Evolutionary conservation across 305 asterid genomes (phyloP), one percentile per base, ranked within the genome.

Genomic region (Solanum hybrid): DNA sequence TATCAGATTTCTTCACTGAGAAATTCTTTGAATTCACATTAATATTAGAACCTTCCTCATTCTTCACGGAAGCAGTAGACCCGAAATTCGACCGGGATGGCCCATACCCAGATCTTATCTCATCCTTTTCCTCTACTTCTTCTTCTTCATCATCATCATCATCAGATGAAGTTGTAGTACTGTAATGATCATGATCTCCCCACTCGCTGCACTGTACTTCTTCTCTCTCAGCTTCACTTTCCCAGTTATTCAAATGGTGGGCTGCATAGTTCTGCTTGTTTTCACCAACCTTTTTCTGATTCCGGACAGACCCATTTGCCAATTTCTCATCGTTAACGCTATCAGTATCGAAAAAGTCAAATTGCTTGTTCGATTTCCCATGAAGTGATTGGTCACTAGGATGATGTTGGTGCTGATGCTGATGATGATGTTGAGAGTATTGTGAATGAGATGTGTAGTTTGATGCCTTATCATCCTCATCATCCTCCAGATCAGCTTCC

Each of bases 181-280:
- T 94, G 88, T 92, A 95, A 89, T 91, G 98, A 89, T 95, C 99
- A 57, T 96, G 99, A 92, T 97, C 99, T 73, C 93, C 98, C 98
- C 98, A 98, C 37, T 98, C 99, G 82, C 99, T 95, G 90, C 99
- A 98, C 94, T 96, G 97, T 34, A 98, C 97, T 89, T 97, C 99
- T 89, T 98, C 99, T 90, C 99, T 95, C 94, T 97, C 98, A 0
- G 96, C 92, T 87, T 93, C 96, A 57, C 91, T 87, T 51, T 91
- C 93, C 85, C 79, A 65, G 4, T 87, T 89, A 80, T 79, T 86
- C 15, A 68, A 65, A n/a, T 77, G 90, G 26, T 87, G 92, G 12
- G 13, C 85, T 73, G 72, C 89, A 68, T 65, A 72, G 36, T 6
- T 82, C 87, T 77, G 83, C 38, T 39, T 79, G 73, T 79, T 65